These are phyloP conservation scores for Azolla pinnata DNA, from an alignment of 75 land plant species.

Conservation along the genomic window DNA sequence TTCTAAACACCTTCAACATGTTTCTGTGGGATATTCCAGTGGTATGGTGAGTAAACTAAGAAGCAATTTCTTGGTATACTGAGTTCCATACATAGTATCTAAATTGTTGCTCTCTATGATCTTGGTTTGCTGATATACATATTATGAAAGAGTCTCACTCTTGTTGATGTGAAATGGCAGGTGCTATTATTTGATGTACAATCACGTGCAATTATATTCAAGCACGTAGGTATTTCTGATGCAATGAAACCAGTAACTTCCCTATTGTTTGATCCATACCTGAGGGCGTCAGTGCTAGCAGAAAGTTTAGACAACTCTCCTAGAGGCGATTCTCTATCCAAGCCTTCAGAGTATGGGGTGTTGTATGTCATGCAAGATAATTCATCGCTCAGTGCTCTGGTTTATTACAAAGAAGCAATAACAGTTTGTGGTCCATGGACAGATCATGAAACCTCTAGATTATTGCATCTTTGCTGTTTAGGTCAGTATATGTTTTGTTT, in stretches of 20 bases:
- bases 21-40: conserved; percentile 6
- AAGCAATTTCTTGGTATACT: neutral
- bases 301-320: too few species aligned
- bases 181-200: neutral
- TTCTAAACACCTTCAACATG: neutral
- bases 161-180: too few species aligned
- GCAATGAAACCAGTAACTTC: neutral
- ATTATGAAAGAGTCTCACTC: neutral
- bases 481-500: neutral
- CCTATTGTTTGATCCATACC: neutral
- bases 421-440: neutral
- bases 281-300: neutral
- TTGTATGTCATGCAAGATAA: neutral
- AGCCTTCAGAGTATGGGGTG: too few species aligned
- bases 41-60: conserved; percentile 4
- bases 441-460: neutral
- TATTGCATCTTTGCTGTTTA: neutral
- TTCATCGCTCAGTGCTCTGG: neutral
- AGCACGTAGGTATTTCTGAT: neutral
- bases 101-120: neutral
- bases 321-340: too few species aligned
- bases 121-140: neutral
- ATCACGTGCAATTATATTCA: neutral
- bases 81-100: too few species aligned
- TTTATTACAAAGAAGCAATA: neutral